A percentile compares a stretch with the other conserved stretches of the same genome.
phyloP scores from a whole-genome alignment of 108 stramenopile genomes.

The Cyclostephanos tholiformis region DNA sequence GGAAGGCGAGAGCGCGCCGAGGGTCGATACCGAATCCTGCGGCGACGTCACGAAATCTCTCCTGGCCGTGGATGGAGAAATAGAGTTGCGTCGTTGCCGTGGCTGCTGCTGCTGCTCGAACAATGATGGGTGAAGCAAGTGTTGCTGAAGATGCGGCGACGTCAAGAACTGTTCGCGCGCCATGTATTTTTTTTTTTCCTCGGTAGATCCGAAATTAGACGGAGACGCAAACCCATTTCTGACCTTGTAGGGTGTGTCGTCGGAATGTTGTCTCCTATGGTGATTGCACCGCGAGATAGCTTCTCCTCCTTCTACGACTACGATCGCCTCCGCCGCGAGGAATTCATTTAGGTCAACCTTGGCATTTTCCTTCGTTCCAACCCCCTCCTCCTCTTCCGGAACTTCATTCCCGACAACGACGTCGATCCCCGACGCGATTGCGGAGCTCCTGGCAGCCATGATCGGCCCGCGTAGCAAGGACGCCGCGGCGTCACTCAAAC shows the following conservation, averaged over 20 bases:
- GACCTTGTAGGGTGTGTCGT: not conserved
- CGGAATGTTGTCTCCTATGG: not conserved
- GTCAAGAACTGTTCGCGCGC: not conserved
- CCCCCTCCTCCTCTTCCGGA: too few species aligned
- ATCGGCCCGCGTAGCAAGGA: slow-evolving; percentile 42
- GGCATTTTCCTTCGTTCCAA: too few species aligned
- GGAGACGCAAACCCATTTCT: not conserved
- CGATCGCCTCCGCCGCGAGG: not conserved
- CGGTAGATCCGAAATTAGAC: not conserved
- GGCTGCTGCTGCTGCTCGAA: slow-evolving; percentile 2
- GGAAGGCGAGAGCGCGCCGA: slow-evolving; percentile 4
- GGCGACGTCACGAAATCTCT: slow-evolving; percentile 7
- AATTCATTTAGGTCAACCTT: not conserved
- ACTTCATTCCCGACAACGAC: not conserved
- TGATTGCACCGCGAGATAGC: not conserved
- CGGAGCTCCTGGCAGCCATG: slow-evolving; percentile 39
- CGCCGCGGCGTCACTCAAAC: slow-evolving; percentile 9
- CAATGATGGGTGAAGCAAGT: not conserved
- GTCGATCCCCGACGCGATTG: not conserved
- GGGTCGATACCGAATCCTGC: slow-evolving; percentile 14
- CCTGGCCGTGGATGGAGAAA: slow-evolving; percentile 2
- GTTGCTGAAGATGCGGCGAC: not conserved
- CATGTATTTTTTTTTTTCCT: not conserved
- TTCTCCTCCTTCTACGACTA: not conserved
- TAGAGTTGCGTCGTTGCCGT: not conserved